Evolutionary conservation across 1,139 yeast species (phyloP), one percentile per base, ranked within the genome.

Genomic region (Nakaseomyces bracarensis): DNA sequence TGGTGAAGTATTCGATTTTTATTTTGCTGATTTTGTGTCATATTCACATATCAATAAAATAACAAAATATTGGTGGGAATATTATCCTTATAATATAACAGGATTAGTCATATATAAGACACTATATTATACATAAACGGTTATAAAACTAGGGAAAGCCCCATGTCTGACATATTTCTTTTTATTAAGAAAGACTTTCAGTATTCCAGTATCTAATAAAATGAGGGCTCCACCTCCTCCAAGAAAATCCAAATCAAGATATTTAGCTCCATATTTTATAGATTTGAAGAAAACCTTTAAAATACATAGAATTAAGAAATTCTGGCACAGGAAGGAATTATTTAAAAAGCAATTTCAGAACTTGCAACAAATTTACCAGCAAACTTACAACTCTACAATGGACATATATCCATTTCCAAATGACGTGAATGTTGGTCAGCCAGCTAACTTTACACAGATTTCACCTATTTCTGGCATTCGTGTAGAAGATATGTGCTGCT

Each of bases 191-290:
- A n/a, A n/a, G n/a, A n/a, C n/a, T n/a, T n/a, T n/a, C n/a, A n/a
- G n/a, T n/a, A n/a, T n/a, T n/a, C n/a, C n/a, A 39, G 26, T 22
- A 22, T 2, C 23, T n/a, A 30, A 7, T 14, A 33, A 19, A 2
- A 60, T 60, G 64, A 55, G 63, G 43, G 62, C 60, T 9, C 61
- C 61, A 28, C 64, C 64, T 5, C 51, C 52, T 4, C 58, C 58
- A 10, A 50, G 63, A 40, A 53, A 45, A 33, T 53, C 62, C 1
- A 55, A 43, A 30, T 42, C 52, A 20, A 13, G 45, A 51, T 25
- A 34, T 33, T 49, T 23, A 46, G 47, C 40, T 45, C 44, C 33
- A 40, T 35, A 38, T 23, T 44, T 8, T 42, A 45, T 33, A 31
- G 45, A 44, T 25, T 44, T 41, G 43, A 49, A 42, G 42, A 48